These are phyloP conservation scores for Penicillium roqueforti DNA, from an alignment of 495 filamentous ascomycete species.

Conservation along the genomic window DNA sequence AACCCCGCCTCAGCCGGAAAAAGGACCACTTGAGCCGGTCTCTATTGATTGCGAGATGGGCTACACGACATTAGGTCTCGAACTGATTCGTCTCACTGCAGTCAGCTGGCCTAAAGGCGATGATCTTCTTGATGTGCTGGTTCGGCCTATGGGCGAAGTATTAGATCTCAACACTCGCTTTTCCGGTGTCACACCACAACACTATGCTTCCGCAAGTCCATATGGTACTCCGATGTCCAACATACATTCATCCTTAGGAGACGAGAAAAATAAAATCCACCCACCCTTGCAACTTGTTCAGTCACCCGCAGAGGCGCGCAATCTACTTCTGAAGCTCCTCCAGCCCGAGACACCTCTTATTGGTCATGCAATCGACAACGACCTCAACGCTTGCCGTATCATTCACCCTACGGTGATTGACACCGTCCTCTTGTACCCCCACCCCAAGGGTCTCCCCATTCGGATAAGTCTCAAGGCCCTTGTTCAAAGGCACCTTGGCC, in stretches of 20 bases:
- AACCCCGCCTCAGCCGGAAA: constrained; percentile 61
- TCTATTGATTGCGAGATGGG: constrained; percentile 98
- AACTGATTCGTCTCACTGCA: constrained; percentile 84
- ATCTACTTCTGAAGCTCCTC: constrained; percentile 66
- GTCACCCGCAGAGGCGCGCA: constrained; percentile 66
- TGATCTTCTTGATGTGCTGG: constrained; percentile 75
- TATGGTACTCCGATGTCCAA: constrained; percentile 37
- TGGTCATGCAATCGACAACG: constrained; percentile 93
- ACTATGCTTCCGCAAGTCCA: constrained; percentile 63
- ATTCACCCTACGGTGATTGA: constrained; percentile 84
- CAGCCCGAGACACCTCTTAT: constrained; percentile 74
- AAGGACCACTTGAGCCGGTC: constrained; percentile 46
- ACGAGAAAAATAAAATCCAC: constrained; percentile 15
- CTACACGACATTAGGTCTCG: constrained; percentile 80
- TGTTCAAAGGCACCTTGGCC: constrained; percentile 57
- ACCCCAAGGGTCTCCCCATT: constrained; percentile 66
- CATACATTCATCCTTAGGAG: constrained; percentile 11
- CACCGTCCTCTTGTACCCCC: constrained; percentile 79
- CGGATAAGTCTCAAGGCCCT: constrained; percentile 72
- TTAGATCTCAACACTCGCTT: constrained; percentile 88
- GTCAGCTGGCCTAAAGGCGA: constrained; percentile 78
- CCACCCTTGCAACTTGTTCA: constrained; percentile 59
- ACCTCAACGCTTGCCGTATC: constrained; percentile 76
- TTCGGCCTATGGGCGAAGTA: constrained; percentile 76
- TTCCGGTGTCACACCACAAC: constrained; percentile 75